Evolutionary conservation across 78 protist genomes (phyloP).

Genomic region (Corallochytrium limacisporum): DNA sequence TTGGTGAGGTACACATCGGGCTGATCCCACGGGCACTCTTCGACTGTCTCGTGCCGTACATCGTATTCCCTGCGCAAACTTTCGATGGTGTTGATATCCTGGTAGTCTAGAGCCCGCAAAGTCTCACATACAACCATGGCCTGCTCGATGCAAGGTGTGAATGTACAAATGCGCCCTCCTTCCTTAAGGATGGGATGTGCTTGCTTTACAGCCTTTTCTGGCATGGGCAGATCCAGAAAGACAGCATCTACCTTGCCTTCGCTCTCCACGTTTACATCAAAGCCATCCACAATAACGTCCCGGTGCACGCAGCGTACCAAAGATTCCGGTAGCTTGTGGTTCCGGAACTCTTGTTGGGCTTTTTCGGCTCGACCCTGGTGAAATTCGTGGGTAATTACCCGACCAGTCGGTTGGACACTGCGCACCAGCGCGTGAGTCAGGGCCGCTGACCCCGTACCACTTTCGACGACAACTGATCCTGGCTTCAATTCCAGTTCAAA

Average conservation of each 20-base stretch:
- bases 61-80: too few species aligned
- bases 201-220: slow-evolving; percentile 49
- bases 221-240: slow-evolving; percentile 75
- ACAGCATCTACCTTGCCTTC: slow-evolving; percentile 52
- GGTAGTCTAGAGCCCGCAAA: too few species aligned
- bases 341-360: slow-evolving; percentile 14
- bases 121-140: too few species aligned
- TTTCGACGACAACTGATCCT: slow-evolving; percentile 59
- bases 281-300: slow-evolving; percentile 35
- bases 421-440: slow-evolving; percentile 54
- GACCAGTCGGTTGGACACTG: slow-evolving; percentile 58
- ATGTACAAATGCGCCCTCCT: slow-evolving; percentile 67
- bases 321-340: background rate
- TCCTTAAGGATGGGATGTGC: slow-evolving; percentile 32
- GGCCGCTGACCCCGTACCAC: slow-evolving; percentile 78
- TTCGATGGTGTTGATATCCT: too few species aligned
- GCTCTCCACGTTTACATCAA: background rate
- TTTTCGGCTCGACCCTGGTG: slow-evolving; percentile 45
- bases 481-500: slow-evolving; percentile 37
- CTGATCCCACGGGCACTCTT: too few species aligned
- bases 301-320: background rate
- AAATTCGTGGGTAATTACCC: slow-evolving; percentile 66
- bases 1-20: too few species aligned
- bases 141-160: slow-evolving; percentile 87
- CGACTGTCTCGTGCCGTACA: too few species aligned